Evolutionary conservation across 2,329 filamentous ascomycete species (phyloP), one percentile per base, ranked within the genome.

Genomic region (Fusarium siculi): DNA sequence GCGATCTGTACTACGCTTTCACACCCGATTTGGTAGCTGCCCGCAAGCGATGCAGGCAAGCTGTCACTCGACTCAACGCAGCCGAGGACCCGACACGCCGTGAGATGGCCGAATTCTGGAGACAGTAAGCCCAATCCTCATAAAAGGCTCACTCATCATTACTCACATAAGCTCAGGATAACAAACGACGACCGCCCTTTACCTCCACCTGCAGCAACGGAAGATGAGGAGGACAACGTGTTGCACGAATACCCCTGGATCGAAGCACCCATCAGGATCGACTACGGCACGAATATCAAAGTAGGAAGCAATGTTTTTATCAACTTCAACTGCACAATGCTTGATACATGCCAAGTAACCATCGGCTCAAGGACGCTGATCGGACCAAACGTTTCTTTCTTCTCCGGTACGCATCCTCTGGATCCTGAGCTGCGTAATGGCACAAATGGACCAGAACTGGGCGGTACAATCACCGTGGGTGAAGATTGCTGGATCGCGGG

Each of bases 401-500:
- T 89, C 80, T 89, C 89, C 43, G 95, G 89, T 4, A 91, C 88
- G 0, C 95, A 97, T 81, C 94, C 94, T 4, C 82, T 95, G 1
- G 93, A 97, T 75, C 93, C 93, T 1, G 86, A 86, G 1, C 74
- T 96, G 9, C 89, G 94, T 36, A 92, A 95, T 77, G 94, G 94
- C 2, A 91, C 88, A 2, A 85, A 88, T 19, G 94, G 94, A 0
- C 94, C 94, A 0, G 95, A 97, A 80, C 77, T 84, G 14, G 95
- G 94, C 2, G 90, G 89, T 74, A 89, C 92, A 15, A 93, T 97
- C 69, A 87, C 85, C 39, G 90, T 97, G 59, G 93, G 92, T 1
- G 91, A 94, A 72, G 94, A 97, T 83, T 93, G 93, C 82, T 94
- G 93, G 93, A 82, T 96, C 36, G 93, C 91, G 2, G 93, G 93